Conservation (phyloP, 2,329 filamentous ascomycete genomes). For the Cladosporium phlei region DNA sequence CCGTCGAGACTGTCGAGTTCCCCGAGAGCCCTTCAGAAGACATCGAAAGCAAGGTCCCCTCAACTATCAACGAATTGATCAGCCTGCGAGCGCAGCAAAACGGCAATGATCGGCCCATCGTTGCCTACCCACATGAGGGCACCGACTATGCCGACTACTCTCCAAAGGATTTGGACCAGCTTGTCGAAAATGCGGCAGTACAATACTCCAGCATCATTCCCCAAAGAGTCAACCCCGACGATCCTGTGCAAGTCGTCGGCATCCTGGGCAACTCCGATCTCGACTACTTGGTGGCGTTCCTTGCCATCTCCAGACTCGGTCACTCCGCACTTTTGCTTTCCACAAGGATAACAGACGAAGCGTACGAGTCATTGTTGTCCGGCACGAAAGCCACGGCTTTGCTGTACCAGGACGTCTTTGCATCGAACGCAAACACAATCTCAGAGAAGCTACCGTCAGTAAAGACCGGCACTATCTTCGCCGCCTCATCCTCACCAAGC, state of each 20-base stretch:
- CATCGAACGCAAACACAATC: slow-evolving; percentile 23
- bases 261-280: slow-evolving; percentile 50
- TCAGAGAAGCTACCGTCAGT: slow-evolving; percentile 19
- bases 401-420: slow-evolving; percentile 20
- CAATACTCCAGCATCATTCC: slow-evolving; percentile 18
- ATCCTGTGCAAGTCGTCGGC: slow-evolving; percentile 37
- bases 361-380: slow-evolving; percentile 44
- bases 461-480: slow-evolving; percentile 29
- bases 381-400: slow-evolving; percentile 32
- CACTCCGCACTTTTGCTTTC: slow-evolving; percentile 51
- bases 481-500: slow-evolving; percentile 7
- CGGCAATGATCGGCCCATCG: slow-evolving; percentile 18
- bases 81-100: slow-evolving; percentile 15
- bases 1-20: slow-evolving; percentile 9
- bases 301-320: slow-evolving; percentile 51
- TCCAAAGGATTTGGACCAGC: slow-evolving; percentile 17
- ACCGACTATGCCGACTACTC: slow-evolving; percentile 22
- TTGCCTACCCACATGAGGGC: slow-evolving; percentile 20
- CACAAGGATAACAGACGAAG: slow-evolving; percentile 47
- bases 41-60: slow-evolving; percentile 13
- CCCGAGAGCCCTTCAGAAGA: neutral
- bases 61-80: slow-evolving; percentile 22
- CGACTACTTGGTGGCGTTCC: slow-evolving; percentile 49
- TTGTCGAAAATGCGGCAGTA: slow-evolving; percentile 20
- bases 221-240: slow-evolving; percentile 16